These are phyloP conservation scores for Tetraselmis striata DNA, from an alignment of 139 green algal genomes.

Conservation along the genomic window DNA sequence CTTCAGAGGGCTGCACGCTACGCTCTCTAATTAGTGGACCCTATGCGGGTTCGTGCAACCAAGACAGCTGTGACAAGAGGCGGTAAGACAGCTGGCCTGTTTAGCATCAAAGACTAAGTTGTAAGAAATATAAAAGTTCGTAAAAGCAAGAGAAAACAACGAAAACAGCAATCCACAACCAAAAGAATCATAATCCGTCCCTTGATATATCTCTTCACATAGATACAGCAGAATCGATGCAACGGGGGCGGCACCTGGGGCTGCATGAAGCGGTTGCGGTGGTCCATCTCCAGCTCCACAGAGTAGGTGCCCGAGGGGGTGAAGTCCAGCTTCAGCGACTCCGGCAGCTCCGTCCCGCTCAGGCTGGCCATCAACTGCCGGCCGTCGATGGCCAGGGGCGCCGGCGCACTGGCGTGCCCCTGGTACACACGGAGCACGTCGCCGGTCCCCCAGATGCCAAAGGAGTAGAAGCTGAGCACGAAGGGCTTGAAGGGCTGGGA, in stretches of 20 bases:
- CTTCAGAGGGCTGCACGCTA: background rate
- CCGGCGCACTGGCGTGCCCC: background rate
- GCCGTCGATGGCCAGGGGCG: background rate
- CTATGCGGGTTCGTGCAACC: too few relatives aligned
- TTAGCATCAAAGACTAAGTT: background rate
- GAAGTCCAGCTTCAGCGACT: background rate
- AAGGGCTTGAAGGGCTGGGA: background rate
- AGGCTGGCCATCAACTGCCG: background rate
- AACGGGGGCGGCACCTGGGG: background rate
- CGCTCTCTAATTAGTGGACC: too few relatives aligned
- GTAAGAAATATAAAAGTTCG: background rate
- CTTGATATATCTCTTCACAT: too few relatives aligned
- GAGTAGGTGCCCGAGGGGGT: background rate
- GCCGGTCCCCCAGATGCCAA: background rate
- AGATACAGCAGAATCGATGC: background rate
- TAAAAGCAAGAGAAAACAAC: background rate
- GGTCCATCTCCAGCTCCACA: background rate
- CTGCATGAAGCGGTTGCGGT: background rate
- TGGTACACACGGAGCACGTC: background rate
- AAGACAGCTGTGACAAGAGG: too few relatives aligned
- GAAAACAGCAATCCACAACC: too few relatives aligned
- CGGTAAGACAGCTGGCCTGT: background rate
- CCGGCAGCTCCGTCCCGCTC: background rate
- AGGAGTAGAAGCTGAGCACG: background rate
- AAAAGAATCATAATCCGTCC: too few relatives aligned